Evolutionary conservation across 2,329 filamentous ascomycete species (phyloP), one percentile per base, ranked within the genome.

Genomic region (Penicillium frequentans): DNA sequence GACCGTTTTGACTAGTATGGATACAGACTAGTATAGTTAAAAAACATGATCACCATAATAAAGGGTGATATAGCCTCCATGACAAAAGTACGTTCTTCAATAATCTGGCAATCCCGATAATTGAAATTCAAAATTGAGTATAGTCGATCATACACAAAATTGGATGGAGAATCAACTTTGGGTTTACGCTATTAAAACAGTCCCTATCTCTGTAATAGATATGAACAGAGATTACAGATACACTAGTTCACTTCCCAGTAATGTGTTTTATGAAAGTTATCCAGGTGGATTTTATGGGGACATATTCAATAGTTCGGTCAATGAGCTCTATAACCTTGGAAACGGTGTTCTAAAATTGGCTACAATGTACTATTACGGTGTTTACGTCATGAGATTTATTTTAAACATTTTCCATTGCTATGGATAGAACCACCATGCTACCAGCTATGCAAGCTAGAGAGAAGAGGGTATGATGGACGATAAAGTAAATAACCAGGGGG

Each of bases 391-490:
- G 14, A 24, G 19, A 21, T 27, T 48, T 5, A 45, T 48, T 51
- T 50, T 50, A 24, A 56, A 56, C 19, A 55, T 48, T 44, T 45
- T 42, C 37, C 26, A 57, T 57, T 61, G 52, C 56, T 52, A 56
- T 55, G 50, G 39, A 52, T 49, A 35, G 24, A 52, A 52, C 53
- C 53, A 54, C 43, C 52, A 49, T 57, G 50, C 47, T 45, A 54
- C 55, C 50, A 54, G 55, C 57, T 26, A 57, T 61, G 54, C 57
- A 59, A 59, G 52, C 51, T 35, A 56, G 46, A 52, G 26, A 49
- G 50, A 48, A 45, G 39, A 54, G 13, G 57, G 52, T 57, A 51
- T 49, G 52, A 51, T 42, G 29, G 31, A 33, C 52, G 44, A 54
- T 45, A 48, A 33, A 54, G 35, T 43, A 24, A 26, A 8, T 55